phyloP scores from a whole-genome alignment of 116 monocot species.

The Trichopus zeylanicus region DNA sequence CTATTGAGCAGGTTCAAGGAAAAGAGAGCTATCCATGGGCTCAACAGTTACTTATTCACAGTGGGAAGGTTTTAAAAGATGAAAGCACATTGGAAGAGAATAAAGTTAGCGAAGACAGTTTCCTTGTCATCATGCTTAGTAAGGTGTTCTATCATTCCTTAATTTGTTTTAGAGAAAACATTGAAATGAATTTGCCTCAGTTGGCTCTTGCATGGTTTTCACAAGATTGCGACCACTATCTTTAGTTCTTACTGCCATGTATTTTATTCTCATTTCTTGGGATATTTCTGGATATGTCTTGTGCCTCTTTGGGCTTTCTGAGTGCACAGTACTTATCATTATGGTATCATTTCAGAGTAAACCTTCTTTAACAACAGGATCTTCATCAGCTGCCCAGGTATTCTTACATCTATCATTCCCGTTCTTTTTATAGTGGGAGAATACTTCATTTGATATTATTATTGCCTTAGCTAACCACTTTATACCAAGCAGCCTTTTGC shows the following conservation, averaged over 20 bases:
- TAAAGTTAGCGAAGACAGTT: constrained; percentile 82
- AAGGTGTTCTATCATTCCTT: constrained; percentile 42
- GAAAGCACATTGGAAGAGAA: constrained; percentile 94
- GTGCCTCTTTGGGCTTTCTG: too few species aligned
- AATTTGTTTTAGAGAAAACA: neutral
- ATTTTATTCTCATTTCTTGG: neutral
- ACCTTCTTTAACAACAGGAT: constrained; percentile 35
- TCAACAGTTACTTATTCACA: constrained; percentile 87
- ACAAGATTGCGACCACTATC: neutral
- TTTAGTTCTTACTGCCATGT: neutral
- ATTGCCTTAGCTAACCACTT: neutral
- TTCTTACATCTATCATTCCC: neutral
- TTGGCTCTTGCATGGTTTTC: neutral
- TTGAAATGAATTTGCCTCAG: neutral
- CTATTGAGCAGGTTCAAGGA: constrained; percentile 86
- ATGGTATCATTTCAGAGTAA: constrained; percentile 45
- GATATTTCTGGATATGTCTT: neutral
- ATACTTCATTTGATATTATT: neutral
- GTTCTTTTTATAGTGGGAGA: neutral
- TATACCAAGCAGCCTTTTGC: constrained; percentile 37
- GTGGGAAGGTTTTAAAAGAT: constrained; percentile 97
- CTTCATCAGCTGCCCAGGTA: constrained; percentile 69
- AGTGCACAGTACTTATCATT: too few species aligned
- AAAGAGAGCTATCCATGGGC: constrained; percentile 91
- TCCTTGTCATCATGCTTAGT: constrained; percentile 99